phyloP scores from a whole-genome alignment of 208 protist genomes.

The Leishmania martiniquensis region DNA sequence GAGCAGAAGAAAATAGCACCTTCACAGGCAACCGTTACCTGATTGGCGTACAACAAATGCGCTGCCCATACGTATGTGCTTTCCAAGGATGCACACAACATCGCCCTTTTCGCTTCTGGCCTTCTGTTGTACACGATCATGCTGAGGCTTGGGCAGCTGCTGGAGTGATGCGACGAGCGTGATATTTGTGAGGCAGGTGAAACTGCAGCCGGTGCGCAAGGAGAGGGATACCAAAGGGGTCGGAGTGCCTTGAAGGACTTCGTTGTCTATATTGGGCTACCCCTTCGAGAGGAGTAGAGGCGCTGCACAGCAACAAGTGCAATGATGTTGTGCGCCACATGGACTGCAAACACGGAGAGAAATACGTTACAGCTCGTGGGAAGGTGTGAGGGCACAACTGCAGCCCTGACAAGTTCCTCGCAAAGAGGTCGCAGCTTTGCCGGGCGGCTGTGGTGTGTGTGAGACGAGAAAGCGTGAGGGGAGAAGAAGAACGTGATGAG shows the following conservation, averaged over 20 bases:
- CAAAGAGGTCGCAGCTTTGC: slow-evolving; percentile 72
- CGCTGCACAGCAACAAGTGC: slow-evolving; percentile 94
- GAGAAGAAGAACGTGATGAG: slow-evolving; percentile 71
- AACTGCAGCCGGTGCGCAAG: slow-evolving; percentile 70
- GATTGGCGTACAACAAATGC: background rate
- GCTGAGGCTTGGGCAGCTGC: background rate
- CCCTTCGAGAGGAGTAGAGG: slow-evolving; percentile 86
- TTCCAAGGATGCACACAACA: background rate
- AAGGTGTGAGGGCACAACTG: slow-evolving; percentile 84
- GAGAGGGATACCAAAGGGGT: slow-evolving; percentile 38
- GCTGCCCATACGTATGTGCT: background rate
- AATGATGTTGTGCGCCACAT: slow-evolving; percentile 72
- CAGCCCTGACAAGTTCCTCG: slow-evolving; percentile 57
- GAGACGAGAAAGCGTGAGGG: slow-evolving; percentile 75
- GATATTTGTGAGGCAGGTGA: slow-evolving; percentile 90
- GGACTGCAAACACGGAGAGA: slow-evolving; percentile 78
- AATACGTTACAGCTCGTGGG: slow-evolving; percentile 97
- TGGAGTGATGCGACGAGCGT: slow-evolving; percentile 18
- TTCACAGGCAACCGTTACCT: background rate
- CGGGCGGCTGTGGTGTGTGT: slow-evolving; percentile 68
- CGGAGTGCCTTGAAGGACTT: slow-evolving; percentile 92
- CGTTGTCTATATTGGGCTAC: slow-evolving; percentile 97
- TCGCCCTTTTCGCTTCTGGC: background rate
- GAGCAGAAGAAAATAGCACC: background rate
- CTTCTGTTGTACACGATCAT: background rate